Percentiles rank a stretch among this genome's conserved stretches.
phyloP scores from a whole-genome alignment of 2,329 filamentous ascomycete species.

The Bipolaris gigantea region DNA sequence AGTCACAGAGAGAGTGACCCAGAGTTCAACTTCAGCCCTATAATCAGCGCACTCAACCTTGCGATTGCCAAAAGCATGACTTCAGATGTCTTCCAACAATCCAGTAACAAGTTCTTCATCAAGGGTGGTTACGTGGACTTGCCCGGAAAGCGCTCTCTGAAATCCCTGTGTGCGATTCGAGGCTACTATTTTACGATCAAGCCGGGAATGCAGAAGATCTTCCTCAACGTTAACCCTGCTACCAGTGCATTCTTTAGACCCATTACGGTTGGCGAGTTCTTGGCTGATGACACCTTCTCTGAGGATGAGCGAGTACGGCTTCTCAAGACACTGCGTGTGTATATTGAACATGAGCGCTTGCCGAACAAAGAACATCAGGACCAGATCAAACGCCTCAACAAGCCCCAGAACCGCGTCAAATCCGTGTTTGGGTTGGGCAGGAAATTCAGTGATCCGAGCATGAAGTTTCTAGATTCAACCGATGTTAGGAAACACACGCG shows the following conservation, averaged over 20 bases:
- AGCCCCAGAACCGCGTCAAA: background rate
- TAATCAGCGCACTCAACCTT: slow-evolving; percentile 3
- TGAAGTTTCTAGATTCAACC: background rate
- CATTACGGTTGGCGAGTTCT: slow-evolving; percentile 13
- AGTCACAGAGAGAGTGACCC: background rate
- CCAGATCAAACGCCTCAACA: background rate
- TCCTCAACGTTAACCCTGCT: slow-evolving; percentile 13
- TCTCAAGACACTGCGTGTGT: slow-evolving; percentile 1
- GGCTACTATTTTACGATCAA: slow-evolving; percentile 18
- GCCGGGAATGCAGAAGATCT: slow-evolving; percentile 11
- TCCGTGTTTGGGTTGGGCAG: background rate
- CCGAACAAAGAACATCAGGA: background rate
- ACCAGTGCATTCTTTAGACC: slow-evolving; percentile 16
- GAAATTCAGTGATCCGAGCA: background rate
- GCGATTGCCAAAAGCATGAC: slow-evolving; percentile 5
- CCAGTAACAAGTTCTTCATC: slow-evolving; percentile 14
- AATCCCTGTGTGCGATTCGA: slow-evolving; percentile 12
- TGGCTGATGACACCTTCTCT: slow-evolving; percentile 2
- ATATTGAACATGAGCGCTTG: background rate
- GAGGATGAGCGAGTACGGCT: background rate
- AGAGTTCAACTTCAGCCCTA: background rate
- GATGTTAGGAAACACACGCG: background rate
- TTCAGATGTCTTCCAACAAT: background rate
- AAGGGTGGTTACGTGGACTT: background rate
- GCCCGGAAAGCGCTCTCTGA: background rate